Evolutionary conservation across 768 basidiomycete species (phyloP), one percentile per base, ranked within the genome.

Genomic region (Calocera viscosa): DNA sequence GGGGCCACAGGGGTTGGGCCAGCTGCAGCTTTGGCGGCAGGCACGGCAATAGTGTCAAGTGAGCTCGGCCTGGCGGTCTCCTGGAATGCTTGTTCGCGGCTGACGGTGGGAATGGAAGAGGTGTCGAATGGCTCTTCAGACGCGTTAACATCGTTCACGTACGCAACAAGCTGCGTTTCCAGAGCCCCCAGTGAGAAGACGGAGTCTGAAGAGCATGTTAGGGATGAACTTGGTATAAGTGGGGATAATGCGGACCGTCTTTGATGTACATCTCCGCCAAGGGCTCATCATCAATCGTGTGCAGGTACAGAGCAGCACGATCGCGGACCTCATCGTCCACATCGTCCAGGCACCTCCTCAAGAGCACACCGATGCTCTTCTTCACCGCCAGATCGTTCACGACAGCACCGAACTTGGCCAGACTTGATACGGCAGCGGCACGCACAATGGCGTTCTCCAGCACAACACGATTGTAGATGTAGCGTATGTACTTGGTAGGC

Each of bases 381-480:
- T 88, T 88, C 67, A 97, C 80, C 39, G 83, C 80, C 64, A 79
- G 76, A 75, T 98, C 96, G 3, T 82, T 77, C 17, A 91, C 88
- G 72, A 91, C 91, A 64, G 96, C 87, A 66, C 96, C 96, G 71
- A 99, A 98, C 79, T 98, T 98, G 65, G 93, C 96, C 75, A 99
- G 78, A 72, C 89, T 91, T 22, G 91, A 82, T 11, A 99, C 95
- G 26, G 96, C 96, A 1, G 96, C 96, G 22, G 96, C 95, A 69
- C 96, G 83, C 64, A 99, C 96, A 53, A 94, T 94, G 3, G 96
- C 93, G 72, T 98, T 99, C 78, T 99, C 96, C 72, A 99, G 79
- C 17, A 99, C 94, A 26, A 99, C 96, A 32, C 96, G 93, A 78
- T 99, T 99, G 79, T 99, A 99, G 74, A 99, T 99, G 81, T 94